Percentiles rank a stretch among this genome's conserved stretches.
phyloP scores from a whole-genome alignment of 1,284 basidiomycete genomes.

The Coniferiporia weirii region DNA sequence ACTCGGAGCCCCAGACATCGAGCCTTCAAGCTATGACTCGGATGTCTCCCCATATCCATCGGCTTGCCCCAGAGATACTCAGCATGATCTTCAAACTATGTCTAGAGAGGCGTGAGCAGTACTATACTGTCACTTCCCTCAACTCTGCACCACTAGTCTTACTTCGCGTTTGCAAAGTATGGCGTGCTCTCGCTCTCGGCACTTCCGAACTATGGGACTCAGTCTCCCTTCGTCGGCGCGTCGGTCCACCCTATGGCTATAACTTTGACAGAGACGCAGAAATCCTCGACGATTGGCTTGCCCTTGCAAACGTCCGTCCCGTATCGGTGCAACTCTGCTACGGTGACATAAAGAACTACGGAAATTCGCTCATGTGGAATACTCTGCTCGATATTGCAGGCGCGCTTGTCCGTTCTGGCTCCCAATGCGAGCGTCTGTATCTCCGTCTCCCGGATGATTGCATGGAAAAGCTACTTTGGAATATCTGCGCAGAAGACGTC shows the following conservation, averaged over 20 bases:
- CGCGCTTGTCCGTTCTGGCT: neutral
- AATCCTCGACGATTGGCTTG: neutral
- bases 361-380: slow-evolving; percentile 3
- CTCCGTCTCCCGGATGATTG: slow-evolving; percentile 10
- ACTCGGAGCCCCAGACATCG: neutral
- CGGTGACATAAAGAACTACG: slow-evolving; percentile 4
- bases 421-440: slow-evolving; percentile 1
- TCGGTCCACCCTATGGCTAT: slow-evolving; percentile 2
- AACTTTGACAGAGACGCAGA: slow-evolving; percentile 6
- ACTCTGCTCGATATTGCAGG: slow-evolving; percentile 1
- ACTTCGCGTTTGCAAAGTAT: slow-evolving; percentile 2
- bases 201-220: slow-evolving; percentile 8
- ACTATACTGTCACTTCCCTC: neutral
- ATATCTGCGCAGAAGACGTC: neutral
- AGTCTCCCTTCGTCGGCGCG: slow-evolving; percentile 1
- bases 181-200: slow-evolving; percentile 1
- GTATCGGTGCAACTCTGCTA: slow-evolving; percentile 7
- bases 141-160: slow-evolving; percentile 6
- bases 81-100: slow-evolving; percentile 4
- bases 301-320: neutral
- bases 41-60: neutral
- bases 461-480: slow-evolving; percentile 10
- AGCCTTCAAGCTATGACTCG: neutral
- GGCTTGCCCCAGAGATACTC: slow-evolving; percentile 6
- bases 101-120: neutral